Evolutionary conservation across 805 yeast species (phyloP), one percentile per base, ranked within the genome.

Genomic region (Yarrowia yakushimensis): DNA sequence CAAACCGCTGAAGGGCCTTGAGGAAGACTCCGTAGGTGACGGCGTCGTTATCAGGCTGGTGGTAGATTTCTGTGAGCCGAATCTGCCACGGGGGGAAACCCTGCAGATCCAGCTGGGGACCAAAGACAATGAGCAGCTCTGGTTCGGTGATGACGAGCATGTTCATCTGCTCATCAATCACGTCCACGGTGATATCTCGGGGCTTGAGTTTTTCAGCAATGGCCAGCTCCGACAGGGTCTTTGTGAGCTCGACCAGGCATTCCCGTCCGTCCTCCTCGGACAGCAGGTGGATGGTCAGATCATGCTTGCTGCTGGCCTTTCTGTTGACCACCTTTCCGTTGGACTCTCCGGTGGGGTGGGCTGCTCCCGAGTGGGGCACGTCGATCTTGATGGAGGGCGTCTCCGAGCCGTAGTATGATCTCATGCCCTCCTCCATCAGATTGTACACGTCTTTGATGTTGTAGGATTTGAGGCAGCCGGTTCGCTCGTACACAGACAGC

Each of bases 61-160:
- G 88, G 75, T 86, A 92, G 70, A 94, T 84, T 71, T 94, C 99
- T 7, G 91, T 83, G 60, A 96, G 81, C 66, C 99, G 82, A 34
- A 90, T 83, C 71, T 93, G 98, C 99, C 99, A 94, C 28, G 99
- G 99, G 20, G 98, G 98, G 73, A 86, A 94, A 17, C 96, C 97
- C 74, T 91, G 96, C 55, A 94, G 80, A 72, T 91, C 96, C 66
- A 94, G 78, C 12, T 80, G 79, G n/a, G 97, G 96, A 20, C 90
- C 90, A 72, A 93, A 94, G 60, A 88, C 76, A 30, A 94, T 78
- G 52, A 94, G 77, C 66, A 94, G 79, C 72, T 94, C 99, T 0
- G 99, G 98, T 72, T 94, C 99, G n/a, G 79, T 80, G 1, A 97
- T 94, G 15, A 91, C 94, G 60, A 90, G 77, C 68, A 85, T 89